phyloP scores from a whole-genome alignment of 2,329 filamentous ascomycete genomes.

The Penicillium sp. region DNA sequence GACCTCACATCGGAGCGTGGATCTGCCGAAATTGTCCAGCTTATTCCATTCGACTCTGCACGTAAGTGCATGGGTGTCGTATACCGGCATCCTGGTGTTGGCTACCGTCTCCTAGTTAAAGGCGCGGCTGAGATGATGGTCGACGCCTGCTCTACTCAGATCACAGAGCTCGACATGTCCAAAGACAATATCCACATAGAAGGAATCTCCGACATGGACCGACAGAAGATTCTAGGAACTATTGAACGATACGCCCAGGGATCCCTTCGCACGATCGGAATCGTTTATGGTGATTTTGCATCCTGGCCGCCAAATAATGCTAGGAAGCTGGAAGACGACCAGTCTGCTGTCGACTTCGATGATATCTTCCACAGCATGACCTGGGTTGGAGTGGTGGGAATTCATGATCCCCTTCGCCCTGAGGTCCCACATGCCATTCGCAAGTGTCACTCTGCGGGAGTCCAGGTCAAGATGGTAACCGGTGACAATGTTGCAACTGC shows the following conservation, averaged over 20 bases:
- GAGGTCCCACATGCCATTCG: slow-evolving; percentile 65
- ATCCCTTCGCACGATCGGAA: slow-evolving; percentile 69
- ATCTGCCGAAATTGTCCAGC: slow-evolving; percentile 58
- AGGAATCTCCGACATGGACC: slow-evolving; percentile 25
- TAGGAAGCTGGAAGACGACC: slow-evolving; percentile 57
- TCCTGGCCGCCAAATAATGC: slow-evolving; percentile 60
- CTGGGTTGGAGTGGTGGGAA: slow-evolving; percentile 67
- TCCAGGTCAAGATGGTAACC: slow-evolving; percentile 69
- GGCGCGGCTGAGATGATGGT: slow-evolving; percentile 48
- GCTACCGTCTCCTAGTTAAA: slow-evolving; percentile 47
- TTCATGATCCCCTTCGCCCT: slow-evolving; percentile 67
- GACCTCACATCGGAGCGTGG: slow-evolving; percentile 60
- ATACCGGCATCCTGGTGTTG: slow-evolving; percentile 36
- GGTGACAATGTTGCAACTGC: slow-evolving; percentile 68
- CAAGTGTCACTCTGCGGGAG: slow-evolving; percentile 63
- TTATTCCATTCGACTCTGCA: slow-evolving; percentile 71
- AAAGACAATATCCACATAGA: slow-evolving; percentile 23
- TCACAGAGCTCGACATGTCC: slow-evolving; percentile 29
- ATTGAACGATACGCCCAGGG: slow-evolving; percentile 46
- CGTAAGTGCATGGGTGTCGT: slow-evolving; percentile 62
- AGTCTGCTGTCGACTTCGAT: slow-evolving; percentile 60
- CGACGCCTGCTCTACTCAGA: slow-evolving; percentile 31
- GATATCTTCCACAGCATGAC: slow-evolving; percentile 68
- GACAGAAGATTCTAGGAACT: slow-evolving; percentile 27
- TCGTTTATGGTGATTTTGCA: slow-evolving; percentile 69